phyloP scores from a whole-genome alignment of 2,329 filamentous ascomycete genomes.

The Pestalotiopsis sp. region DNA sequence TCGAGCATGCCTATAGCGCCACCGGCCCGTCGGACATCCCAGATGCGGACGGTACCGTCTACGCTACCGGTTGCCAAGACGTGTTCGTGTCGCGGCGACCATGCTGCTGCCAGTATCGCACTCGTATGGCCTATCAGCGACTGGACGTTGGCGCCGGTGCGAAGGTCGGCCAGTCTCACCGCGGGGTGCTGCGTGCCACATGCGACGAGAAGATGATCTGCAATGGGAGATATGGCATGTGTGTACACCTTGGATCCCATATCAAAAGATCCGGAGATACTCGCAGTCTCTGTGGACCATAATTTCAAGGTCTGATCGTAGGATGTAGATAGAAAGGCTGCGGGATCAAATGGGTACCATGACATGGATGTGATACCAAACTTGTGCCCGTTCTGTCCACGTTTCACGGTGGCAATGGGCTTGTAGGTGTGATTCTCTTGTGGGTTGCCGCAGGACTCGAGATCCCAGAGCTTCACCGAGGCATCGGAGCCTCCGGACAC shows the following conservation, averaged over 20 bases:
- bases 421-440: conserved; percentile 51
- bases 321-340: conserved; percentile 75
- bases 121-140: conserved; percentile 70
- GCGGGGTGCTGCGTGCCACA: conserved; percentile 86
- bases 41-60: conserved; percentile 82
- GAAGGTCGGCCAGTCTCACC: conserved; percentile 83
- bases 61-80: conserved; percentile 82
- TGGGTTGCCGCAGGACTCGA: conserved; percentile 62
- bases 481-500: conserved; percentile 86
- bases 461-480: conserved; percentile 84
- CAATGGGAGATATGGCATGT: conserved; percentile 75
- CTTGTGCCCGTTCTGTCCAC: conserved; percentile 55
- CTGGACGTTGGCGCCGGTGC: conserved; percentile 77
- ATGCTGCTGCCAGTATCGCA: conserved; percentile 70
- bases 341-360: conserved; percentile 79
- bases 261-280: conserved; percentile 67
- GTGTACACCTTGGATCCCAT: conserved; percentile 73
- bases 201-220: conserved; percentile 77
- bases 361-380: conserved; percentile 76
- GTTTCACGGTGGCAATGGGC: conserved; percentile 54
- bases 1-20: conserved; percentile 78
- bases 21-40: conserved; percentile 83
- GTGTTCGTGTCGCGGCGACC: conserved; percentile 82
- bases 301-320: conserved; percentile 79
- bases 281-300: conserved; percentile 68